Conservation (phyloP, 495 filamentous ascomycete species). For the Glonium stellatum region DNA sequence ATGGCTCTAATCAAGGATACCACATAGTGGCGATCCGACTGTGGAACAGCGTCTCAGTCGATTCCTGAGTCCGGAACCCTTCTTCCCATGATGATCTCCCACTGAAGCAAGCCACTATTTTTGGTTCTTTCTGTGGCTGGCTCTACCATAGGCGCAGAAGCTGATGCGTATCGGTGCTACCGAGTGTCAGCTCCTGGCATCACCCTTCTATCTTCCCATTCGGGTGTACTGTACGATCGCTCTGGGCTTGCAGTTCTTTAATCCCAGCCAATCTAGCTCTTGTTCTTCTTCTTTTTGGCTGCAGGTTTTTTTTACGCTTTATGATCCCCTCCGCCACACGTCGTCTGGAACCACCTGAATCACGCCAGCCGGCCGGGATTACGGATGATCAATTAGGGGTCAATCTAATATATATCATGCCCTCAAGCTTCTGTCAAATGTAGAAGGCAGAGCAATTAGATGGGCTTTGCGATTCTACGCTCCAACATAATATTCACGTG, state of each 20-base stretch:
- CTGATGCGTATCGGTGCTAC: neutral
- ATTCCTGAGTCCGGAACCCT: neutral
- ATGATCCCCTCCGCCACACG: neutral
- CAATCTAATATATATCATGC: neutral
- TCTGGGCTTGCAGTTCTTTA: neutral
- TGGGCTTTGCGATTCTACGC: neutral
- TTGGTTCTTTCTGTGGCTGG: neutral
- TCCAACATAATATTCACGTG: conserved; percentile 1
- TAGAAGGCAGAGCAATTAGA: neutral
- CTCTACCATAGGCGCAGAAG: neutral
- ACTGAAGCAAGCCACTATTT: neutral
- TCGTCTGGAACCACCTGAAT: neutral
- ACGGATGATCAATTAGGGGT: neutral
- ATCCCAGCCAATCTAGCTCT: neutral
- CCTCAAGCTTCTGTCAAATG: neutral
- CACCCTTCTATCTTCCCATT: neutral
- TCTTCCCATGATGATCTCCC: neutral
- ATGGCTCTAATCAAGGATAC: neutral
- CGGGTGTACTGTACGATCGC: neutral
- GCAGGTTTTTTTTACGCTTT: neutral
- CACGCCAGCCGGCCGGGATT: neutral
- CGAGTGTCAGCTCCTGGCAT: neutral
- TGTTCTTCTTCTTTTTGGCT: neutral
- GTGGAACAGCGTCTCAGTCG: too few relatives aligned
- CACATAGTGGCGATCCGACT: too few relatives aligned